Percentiles rank a stretch among this genome's conserved stretches.
Conservation (phyloP, 257 asterid genomes). For the Solanum okadae region DNA sequence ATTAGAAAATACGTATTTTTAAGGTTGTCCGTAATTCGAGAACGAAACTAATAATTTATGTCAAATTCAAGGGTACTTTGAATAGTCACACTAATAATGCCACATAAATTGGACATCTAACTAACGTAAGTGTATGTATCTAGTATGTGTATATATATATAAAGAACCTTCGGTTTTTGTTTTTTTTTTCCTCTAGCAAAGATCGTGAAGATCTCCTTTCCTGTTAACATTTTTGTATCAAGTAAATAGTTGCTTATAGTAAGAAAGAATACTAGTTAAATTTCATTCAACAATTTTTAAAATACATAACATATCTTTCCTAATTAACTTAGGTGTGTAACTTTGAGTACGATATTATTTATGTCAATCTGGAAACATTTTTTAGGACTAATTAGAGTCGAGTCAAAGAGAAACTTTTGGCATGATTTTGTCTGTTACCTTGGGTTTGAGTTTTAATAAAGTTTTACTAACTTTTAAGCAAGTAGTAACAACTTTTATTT, state of each 20-base stretch:
- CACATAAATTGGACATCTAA: not conserved
- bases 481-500: not conserved
- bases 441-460: not conserved
- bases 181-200: not conserved
- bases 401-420: not conserved
- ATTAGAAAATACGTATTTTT: too few relatives aligned
- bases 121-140: not conserved
- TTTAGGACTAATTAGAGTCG: not conserved
- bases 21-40: accelerated
- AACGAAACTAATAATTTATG: too few relatives aligned
- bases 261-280: not conserved
- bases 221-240: not conserved
- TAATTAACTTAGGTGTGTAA: too few relatives aligned
- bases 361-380: not conserved
- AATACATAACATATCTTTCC: not conserved
- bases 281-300: not conserved
- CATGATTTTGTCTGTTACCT: not conserved
- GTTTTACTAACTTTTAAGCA: not conserved
- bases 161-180: not conserved
- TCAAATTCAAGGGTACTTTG: too few relatives aligned
- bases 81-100: not conserved
- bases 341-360: not conserved
- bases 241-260: not conserved
- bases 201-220: not conserved
- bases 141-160: too few relatives aligned